phyloP scores from a whole-genome alignment of 1,139 yeast species.

The Yamadazyma dushanensis region DNA sequence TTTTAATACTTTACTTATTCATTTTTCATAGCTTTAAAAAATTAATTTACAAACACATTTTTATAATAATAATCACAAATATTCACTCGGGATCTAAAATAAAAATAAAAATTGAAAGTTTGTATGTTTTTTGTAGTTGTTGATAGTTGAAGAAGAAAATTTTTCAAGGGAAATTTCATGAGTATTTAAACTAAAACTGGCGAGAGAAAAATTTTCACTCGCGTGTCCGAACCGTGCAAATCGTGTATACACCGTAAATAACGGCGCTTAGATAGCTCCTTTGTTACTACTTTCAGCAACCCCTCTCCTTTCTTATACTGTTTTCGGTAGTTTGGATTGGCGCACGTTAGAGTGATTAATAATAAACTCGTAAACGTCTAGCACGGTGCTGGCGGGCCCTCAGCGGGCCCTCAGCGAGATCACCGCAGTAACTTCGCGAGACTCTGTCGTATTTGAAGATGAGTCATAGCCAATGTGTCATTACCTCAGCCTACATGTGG shows the following conservation, averaged over 20 bases:
- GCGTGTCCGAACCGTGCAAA: constrained; percentile 1
- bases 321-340: neutral
- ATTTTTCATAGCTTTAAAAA: constrained; percentile 11
- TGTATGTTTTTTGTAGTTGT: constrained; percentile 18
- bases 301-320: constrained; percentile 2
- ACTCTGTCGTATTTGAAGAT: no score
- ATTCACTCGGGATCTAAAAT: constrained; percentile 16
- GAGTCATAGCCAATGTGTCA: constrained; percentile 2
- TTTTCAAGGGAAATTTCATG: constrained; percentile 9
- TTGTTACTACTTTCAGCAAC: neutral
- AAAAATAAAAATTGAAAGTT: constrained; percentile 13
- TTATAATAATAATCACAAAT: constrained; percentile 14
- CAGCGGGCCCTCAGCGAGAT: neutral
- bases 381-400: neutral
- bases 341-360: neutral
- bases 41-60: constrained; percentile 39
- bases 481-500: no score
- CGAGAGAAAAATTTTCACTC: constrained; percentile 5
- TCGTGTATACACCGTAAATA: neutral
- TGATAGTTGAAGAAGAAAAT: constrained; percentile 8
- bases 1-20: constrained; percentile 7
- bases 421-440: no score
- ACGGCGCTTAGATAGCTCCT: constrained; percentile 5
- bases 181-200: neutral
- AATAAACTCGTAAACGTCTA: neutral